Percentiles rank a stretch among this genome's conserved stretches.
phyloP scores from a whole-genome alignment of 179 eudicot genomes.

The Sideroxylon spinosum region DNA sequence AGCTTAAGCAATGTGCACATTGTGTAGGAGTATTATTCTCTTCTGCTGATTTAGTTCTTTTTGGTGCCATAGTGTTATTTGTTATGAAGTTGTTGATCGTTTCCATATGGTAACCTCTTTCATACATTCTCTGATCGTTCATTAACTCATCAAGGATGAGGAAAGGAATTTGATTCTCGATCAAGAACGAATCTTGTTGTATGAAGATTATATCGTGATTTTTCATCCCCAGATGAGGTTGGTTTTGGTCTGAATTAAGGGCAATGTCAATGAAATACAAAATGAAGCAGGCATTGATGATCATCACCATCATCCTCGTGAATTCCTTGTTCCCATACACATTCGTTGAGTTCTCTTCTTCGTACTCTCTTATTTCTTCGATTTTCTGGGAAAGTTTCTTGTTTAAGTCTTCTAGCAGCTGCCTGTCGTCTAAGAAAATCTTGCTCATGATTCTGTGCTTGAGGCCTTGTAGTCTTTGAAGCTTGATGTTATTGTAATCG shows the following conservation, averaged over 20 bases:
- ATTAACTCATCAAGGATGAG: background rate
- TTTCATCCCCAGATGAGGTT: background rate
- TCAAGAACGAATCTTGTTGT: slow-evolving; percentile 13
- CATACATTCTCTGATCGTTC: background rate
- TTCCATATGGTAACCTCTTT: background rate
- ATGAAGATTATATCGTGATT: slow-evolving; percentile 1
- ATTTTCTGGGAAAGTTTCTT: no score
- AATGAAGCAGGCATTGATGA: slow-evolving; percentile 24
- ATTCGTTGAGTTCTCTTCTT: slow-evolving; percentile 1
- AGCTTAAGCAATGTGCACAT: slow-evolving; percentile 15
- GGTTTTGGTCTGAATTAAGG: background rate
- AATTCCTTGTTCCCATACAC: background rate
- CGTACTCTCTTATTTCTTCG: background rate
- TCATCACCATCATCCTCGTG: no score
- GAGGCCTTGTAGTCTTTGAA: background rate
- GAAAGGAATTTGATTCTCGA: slow-evolving; percentile 19
- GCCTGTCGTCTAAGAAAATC: background rate
- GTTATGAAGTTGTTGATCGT: background rate
- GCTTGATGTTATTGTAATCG: background rate
- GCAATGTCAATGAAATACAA: background rate
- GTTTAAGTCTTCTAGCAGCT: background rate
- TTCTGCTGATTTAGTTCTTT: background rate
- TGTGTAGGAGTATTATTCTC: background rate
- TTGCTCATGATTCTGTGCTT: background rate
- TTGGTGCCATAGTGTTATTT: background rate